Percentiles rank a stretch among this genome's conserved stretches.
Evolutionary conservation across 148 eudicot species (phyloP).

Genomic region (Camellia japonica): DNA sequence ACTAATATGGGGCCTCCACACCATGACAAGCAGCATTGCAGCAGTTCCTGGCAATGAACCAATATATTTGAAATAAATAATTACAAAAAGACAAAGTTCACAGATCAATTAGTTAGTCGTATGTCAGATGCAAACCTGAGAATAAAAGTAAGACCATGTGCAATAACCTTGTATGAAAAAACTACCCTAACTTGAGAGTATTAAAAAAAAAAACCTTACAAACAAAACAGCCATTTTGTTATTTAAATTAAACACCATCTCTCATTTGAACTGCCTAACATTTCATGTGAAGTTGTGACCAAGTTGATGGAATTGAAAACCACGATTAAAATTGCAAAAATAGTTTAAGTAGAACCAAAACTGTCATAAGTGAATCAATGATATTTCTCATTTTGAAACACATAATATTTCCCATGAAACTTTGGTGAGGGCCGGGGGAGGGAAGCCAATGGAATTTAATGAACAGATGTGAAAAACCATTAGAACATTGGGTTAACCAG

Average conservation of each 20-base stretch:
- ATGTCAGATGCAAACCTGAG: not conserved
- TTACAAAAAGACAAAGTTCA: not conserved
- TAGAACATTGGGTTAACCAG: not conserved
- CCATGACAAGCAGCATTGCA: conserved; percentile 82
- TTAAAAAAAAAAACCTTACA: not conserved
- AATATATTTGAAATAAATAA: conserved; percentile 10
- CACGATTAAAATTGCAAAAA: not conserved
- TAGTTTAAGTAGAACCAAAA: not conserved
- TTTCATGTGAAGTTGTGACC: not conserved
- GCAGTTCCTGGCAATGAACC: conserved; percentile 67
- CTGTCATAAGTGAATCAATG: not conserved
- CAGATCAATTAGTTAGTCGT: not conserved
- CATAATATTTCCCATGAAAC: not conserved
- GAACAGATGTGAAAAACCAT: not conserved
- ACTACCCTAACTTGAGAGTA: not conserved
- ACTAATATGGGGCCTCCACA: conserved; percentile 78
- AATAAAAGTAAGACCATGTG: conserved; percentile 1
- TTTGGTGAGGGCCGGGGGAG: not conserved
- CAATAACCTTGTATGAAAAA: not conserved
- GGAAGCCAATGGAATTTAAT: not conserved
- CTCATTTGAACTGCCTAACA: not conserved
- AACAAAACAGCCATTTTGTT: not conserved
- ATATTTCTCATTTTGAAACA: not conserved
- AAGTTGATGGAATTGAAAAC: not conserved
- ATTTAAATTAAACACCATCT: not conserved